Base-by-base conservation (phyloP, 2,329 filamentous ascomycete genomes). In the Xylariaceae sp. region DNA sequence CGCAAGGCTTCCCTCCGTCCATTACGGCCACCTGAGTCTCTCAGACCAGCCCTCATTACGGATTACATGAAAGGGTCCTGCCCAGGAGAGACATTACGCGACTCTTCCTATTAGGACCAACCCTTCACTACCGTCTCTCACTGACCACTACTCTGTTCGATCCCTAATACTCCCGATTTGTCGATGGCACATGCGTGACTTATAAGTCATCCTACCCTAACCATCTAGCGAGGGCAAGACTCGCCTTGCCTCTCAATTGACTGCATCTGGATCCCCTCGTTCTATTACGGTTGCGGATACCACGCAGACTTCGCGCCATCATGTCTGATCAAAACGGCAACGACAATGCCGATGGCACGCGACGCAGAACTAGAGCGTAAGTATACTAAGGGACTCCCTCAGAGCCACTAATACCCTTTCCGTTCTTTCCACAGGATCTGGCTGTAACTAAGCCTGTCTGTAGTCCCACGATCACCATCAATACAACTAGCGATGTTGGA, bases 401-500 rank as follows among this genome's bases (percentile, higher is more conserved):
- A 23, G 23, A 34, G 10, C 58, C 18, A 9, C 2, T 7, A 11
- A 3, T 47, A 51, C 13, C 13, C 13, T 45, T 6, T 15, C 42
- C 42, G 6, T n/a, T 13, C 15, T 15, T 58, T 42, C 34, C 34
- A 13, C 15, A 18, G 51, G 5, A 45, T n/a, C 15, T 49, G 35
- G 42, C 62, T 63, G 48, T 54, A 45, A 30, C 51, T 51, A 30
- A 53, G 18, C 18, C 13, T 42, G n/a, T 44, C 3, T 48, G 4
- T 56, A 72, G 71, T 51, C 72, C 72, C 62, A 74, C 72, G 48
- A 74, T 74, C 54, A 74, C 72, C n/a, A 72, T 74, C 58, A 69
- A 74, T 58, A 74, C 72, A 35, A 73, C 71, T 7, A 71, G 67
- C 52, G 69, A 70, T 57, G 64, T 59, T 37, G 66, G 72, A 37